Percentiles rank a stretch among this genome's conserved stretches.
phyloP scores from a whole-genome alignment of 2,329 filamentous ascomycete species.

The Diplodia sapinea region DNA sequence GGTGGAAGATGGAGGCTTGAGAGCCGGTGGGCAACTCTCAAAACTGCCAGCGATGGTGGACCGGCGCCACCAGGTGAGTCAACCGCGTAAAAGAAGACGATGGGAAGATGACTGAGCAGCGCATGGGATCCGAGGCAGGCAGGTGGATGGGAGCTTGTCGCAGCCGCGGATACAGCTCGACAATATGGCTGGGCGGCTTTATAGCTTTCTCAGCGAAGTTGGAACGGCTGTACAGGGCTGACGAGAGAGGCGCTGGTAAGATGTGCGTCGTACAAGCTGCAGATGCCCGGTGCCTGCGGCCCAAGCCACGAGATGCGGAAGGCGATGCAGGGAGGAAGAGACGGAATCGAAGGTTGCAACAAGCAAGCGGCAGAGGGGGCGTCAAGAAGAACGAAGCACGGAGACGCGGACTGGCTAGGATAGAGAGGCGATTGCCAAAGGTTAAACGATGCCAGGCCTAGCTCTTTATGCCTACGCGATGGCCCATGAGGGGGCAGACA shows the following conservation, averaged over 20 bases:
- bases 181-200: background rate
- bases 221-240: conserved; percentile 10
- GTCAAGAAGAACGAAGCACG: conserved; percentile 1
- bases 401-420: background rate
- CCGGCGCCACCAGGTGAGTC: conserved; percentile 26
- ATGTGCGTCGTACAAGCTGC: conserved; percentile 13
- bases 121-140: conserved; percentile 19
- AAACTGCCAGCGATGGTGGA: conserved; percentile 31
- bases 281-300: background rate
- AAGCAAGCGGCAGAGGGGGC: conserved; percentile 1
- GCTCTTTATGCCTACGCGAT: background rate
- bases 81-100: conserved; percentile 18
- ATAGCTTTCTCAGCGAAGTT: background rate
- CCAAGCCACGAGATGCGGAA: background rate
- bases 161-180: conserved; percentile 12
- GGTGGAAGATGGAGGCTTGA: background rate
- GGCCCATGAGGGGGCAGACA: background rate
- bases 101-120: conserved; percentile 18
- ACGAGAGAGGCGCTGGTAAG: conserved; percentile 21
- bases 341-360: conserved; percentile 1
- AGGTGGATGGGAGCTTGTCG: background rate
- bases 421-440: background rate
- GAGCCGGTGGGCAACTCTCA: conserved; percentile 1
- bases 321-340: conserved; percentile 16
- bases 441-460: background rate